These are phyloP conservation scores for Suillus paluster DNA, from an alignment of 768 basidiomycete genomes.

Conservation along the genomic window DNA sequence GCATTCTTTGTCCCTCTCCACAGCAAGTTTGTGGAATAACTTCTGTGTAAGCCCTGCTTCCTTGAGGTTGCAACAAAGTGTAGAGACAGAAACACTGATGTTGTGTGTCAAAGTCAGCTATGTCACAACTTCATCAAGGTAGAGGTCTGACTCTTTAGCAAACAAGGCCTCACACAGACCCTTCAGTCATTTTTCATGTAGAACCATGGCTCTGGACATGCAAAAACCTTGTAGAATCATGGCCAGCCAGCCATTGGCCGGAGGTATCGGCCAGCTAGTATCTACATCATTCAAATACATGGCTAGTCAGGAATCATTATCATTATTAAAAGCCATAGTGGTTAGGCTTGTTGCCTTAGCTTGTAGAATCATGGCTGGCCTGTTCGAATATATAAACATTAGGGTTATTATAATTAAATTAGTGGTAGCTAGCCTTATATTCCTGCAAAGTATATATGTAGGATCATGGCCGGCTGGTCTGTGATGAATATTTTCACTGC, in stretches of 20 bases:
- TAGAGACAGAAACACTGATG: conserved; percentile 1
- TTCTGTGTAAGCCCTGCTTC: conserved; percentile 12
- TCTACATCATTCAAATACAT: neutral
- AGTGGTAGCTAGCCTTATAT: neutral
- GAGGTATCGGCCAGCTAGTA: no score
- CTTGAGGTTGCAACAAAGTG: conserved; percentile 10
- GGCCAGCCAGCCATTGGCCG: neutral
- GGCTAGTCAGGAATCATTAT: no score
- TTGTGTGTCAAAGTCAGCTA: conserved; percentile 7
- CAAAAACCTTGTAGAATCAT: neutral
- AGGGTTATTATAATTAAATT: no score
- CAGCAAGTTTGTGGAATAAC: conserved; percentile 24
- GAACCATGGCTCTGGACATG: no score
- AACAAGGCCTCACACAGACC: conserved; percentile 20
- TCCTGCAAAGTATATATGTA: neutral
- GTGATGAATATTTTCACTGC: neutral
- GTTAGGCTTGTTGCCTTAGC: no score
- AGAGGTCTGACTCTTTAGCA: conserved; percentile 16
- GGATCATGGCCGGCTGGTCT: neutral
- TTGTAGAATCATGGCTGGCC: no score
- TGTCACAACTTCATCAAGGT: conserved; percentile 10
- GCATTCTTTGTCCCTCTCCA: conserved; percentile 24
- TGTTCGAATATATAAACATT: no score
- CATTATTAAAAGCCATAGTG: no score
- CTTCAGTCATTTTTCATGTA: neutral